Evolutionary conservation across 1,139 yeast species (phyloP).

Genomic region (Hansenula lynferdii): DNA sequence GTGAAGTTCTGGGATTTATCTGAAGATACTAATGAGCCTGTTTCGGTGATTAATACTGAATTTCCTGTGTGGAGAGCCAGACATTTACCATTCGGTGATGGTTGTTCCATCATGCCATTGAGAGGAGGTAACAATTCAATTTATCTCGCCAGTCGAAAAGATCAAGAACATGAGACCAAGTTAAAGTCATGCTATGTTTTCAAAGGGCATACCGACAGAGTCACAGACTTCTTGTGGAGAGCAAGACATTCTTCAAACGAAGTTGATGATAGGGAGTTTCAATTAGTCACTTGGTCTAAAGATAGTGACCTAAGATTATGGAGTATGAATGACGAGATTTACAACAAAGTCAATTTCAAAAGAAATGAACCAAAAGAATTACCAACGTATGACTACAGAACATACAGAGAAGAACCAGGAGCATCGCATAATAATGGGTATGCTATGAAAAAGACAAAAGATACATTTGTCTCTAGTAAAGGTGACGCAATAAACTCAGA

Average conservation of each 20-base stretch:
- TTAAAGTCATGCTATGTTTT: constrained; percentile 59
- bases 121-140: constrained; percentile 81
- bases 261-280: constrained; percentile 72
- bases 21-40: constrained; percentile 37
- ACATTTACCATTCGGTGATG: constrained; percentile 83
- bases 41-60: constrained; percentile 59
- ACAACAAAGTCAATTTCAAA: constrained; percentile 54
- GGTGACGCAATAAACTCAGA: constrained; percentile 33
- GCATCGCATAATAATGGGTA: constrained; percentile 14
- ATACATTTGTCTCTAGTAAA: constrained; percentile 32
- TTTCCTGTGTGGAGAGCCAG: constrained; percentile 91
- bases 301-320: constrained; percentile 83
- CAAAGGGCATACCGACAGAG: constrained; percentile 79
- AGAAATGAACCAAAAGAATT: constrained; percentile 33
- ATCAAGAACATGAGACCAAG: constrained; percentile 31
- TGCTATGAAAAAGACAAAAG: constrained; percentile 24
- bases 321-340: constrained; percentile 62
- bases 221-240: constrained; percentile 88
- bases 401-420: constrained; percentile 50
- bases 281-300: constrained; percentile 90
- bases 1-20: constrained; percentile 84
- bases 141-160: constrained; percentile 55
- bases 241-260: constrained; percentile 42
- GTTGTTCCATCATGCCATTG: constrained; percentile 89
- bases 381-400: constrained; percentile 36